Conservation (phyloP, 257 asterid species). For the Petrea volubilis region DNA sequence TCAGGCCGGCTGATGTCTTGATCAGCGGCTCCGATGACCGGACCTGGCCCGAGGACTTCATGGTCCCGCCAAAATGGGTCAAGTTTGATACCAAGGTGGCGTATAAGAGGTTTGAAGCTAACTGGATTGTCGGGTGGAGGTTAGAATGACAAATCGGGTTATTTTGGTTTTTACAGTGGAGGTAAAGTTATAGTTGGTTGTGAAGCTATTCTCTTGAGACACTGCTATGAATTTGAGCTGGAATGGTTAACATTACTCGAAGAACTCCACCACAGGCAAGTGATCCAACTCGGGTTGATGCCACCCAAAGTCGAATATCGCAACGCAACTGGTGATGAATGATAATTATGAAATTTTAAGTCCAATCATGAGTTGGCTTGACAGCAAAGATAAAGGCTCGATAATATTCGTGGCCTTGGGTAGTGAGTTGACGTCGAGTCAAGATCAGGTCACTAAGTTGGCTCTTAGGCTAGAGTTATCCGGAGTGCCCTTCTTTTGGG, state of each 20-base stretch:
- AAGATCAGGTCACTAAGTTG: slow-evolving; percentile 31
- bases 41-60: slow-evolving; percentile 29
- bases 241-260: too few species aligned
- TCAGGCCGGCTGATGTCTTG: background rate
- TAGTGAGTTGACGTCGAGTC: slow-evolving; percentile 37
- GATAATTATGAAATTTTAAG: slow-evolving; percentile 27
- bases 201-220: slow-evolving; percentile 28
- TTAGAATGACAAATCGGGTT: slow-evolving; percentile 22
- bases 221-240: slow-evolving; percentile 38
- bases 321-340: background rate
- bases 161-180: slow-evolving; percentile 27
- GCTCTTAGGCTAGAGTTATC: slow-evolving; percentile 48
- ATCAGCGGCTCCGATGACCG: slow-evolving; percentile 26
- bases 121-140: slow-evolving; percentile 4
- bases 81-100: slow-evolving; percentile 23
- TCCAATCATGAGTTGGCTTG: slow-evolving; percentile 35
- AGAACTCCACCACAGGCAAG: slow-evolving; percentile 26
- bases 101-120: too few species aligned
- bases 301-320: slow-evolving; percentile 24
- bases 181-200: slow-evolving; percentile 18
- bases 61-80: slow-evolving; percentile 41
- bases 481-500: slow-evolving; percentile 43
- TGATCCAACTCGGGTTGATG: slow-evolving; percentile 39
- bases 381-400: slow-evolving; percentile 2
- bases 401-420: slow-evolving; percentile 44